These are phyloP conservation scores for Phaeosphaeriaceae sp. DNA, from an alignment of 2,329 filamentous ascomycete genomes.

Conservation along the genomic window DNA sequence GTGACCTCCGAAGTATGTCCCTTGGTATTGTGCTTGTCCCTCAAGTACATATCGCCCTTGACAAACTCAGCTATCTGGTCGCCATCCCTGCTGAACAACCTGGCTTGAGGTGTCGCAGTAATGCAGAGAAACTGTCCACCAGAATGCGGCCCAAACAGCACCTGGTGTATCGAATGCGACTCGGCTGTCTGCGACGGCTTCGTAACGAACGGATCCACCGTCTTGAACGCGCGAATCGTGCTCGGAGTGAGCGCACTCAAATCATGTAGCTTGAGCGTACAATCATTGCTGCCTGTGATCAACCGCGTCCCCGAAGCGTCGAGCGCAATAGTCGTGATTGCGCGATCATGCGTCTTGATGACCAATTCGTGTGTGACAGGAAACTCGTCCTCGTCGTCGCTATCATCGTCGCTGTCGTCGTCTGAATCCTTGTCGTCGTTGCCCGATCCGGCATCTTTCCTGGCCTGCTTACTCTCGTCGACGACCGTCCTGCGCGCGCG, in stretches of 20 bases:
- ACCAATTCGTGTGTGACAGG: constrained; percentile 93
- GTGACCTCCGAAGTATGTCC: constrained; percentile 94
- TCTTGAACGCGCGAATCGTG: constrained; percentile 92
- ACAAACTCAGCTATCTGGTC: constrained; percentile 86
- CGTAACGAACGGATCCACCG: constrained; percentile 81
- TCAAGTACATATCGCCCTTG: constrained; percentile 97
- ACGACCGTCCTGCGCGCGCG: constrained; percentile 70
- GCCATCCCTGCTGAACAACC: constrained; percentile 87
- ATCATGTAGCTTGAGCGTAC: constrained; percentile 90
- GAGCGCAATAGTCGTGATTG: constrained; percentile 82
- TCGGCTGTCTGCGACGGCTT: constrained; percentile 77
- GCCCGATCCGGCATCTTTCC: constrained; percentile 36
- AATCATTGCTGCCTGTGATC: constrained; percentile 90
- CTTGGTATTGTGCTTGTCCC: constrained; percentile 97
- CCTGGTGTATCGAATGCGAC: constrained; percentile 85
- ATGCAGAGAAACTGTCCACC: constrained; percentile 85
- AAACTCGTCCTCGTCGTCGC: constrained; percentile 80
- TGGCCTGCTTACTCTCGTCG: constrained; percentile 37
- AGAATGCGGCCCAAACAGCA: constrained; percentile 83
- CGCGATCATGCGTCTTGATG: constrained; percentile 88
- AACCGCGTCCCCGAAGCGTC: constrained; percentile 86
- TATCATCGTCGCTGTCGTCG: constrained; percentile 62
- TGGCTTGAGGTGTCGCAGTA: constrained; percentile 87
- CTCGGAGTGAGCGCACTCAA: constrained; percentile 95
- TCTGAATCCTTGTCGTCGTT: constrained; percentile 4